Conservation (phyloP, 2,329 filamentous ascomycete genomes). For the Emydomyces testavorans region DNA sequence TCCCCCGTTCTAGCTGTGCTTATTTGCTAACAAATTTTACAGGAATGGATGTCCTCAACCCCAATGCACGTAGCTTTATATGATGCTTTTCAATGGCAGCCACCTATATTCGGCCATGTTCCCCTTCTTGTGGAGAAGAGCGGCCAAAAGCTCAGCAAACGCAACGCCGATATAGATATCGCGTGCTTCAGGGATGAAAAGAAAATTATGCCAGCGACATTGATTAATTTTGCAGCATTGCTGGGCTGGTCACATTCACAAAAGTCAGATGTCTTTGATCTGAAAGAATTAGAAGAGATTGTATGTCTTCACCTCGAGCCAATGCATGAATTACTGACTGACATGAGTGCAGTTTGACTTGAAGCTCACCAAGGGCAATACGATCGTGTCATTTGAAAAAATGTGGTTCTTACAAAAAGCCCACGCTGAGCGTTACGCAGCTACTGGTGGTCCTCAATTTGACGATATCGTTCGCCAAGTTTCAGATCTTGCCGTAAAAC, state of each 20-base stretch:
- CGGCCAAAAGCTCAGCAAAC: conserved; percentile 77
- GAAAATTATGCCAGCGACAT: conserved; percentile 50
- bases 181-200: conserved; percentile 44
- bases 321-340: background rate
- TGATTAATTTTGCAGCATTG: conserved; percentile 74
- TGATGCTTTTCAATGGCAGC: conserved; percentile 60
- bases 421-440: conserved; percentile 46
- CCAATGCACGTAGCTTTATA: conserved; percentile 68
- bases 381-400: conserved; percentile 69
- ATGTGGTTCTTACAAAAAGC: conserved; percentile 66
- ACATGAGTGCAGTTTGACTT: conserved; percentile 53
- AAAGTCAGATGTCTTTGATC: conserved; percentile 57
- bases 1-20: background rate
- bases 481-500: conserved; percentile 21
- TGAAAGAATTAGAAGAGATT: conserved; percentile 58
- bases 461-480: conserved; percentile 32
- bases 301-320: conserved; percentile 36
- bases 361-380: conserved; percentile 84
- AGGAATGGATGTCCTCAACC: conserved; percentile 95
- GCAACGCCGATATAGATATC: conserved; percentile 57
- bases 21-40: conserved; percentile 4
- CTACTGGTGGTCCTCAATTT: conserved; percentile 35
- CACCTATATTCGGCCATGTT: conserved; percentile 68
- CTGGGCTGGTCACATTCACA: conserved; percentile 67
- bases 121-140: conserved; percentile 58